Conservation (phyloP, 2,329 filamentous ascomycete genomes). For the Ascosphaera aggregata region DNA sequence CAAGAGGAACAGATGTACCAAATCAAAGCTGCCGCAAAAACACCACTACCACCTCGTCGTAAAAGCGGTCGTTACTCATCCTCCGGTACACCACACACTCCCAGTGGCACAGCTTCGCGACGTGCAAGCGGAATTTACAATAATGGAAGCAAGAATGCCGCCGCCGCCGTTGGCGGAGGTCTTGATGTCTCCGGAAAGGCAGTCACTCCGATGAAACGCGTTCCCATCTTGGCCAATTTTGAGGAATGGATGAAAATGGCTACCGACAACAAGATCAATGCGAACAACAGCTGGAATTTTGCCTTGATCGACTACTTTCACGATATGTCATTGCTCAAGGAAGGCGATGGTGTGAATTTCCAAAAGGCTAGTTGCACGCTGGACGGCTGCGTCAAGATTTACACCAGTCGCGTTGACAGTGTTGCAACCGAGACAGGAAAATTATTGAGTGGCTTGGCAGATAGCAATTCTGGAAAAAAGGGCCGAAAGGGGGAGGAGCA, state of each 20-base stretch:
- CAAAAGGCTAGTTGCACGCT: conserved; percentile 95
- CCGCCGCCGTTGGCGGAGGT: too few relatives aligned
- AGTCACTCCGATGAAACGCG: conserved; percentile 87
- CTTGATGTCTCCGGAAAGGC: conserved; percentile 41
- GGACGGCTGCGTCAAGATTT: conserved; percentile 97
- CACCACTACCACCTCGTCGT: conserved; percentile 17
- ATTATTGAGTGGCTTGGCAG: conserved; percentile 75
- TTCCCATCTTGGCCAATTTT: conserved; percentile 90
- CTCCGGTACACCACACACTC: conserved; percentile 27
- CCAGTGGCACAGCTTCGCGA: conserved; percentile 16
- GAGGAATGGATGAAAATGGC: conserved; percentile 99
- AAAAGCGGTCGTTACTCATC: conserved; percentile 13
- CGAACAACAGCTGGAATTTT: conserved; percentile 97
- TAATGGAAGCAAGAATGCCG: not conserved
- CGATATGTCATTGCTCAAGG: conserved; percentile 91
- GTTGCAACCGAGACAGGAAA: conserved; percentile 95
- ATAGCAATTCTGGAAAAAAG: conserved; percentile 43
- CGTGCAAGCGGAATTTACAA: not conserved
- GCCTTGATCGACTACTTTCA: conserved; percentile 99
- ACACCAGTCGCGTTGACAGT: conserved; percentile 93
- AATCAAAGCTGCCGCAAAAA: conserved; percentile 48
- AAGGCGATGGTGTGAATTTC: conserved; percentile 94
- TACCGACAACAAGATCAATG: conserved; percentile 98
- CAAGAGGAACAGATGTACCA: conserved; percentile 85
- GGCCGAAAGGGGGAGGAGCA: conserved; percentile 38